phyloP scores from a whole-genome alignment of 208 protist genomes.

The Trypanosoma mega region DNA sequence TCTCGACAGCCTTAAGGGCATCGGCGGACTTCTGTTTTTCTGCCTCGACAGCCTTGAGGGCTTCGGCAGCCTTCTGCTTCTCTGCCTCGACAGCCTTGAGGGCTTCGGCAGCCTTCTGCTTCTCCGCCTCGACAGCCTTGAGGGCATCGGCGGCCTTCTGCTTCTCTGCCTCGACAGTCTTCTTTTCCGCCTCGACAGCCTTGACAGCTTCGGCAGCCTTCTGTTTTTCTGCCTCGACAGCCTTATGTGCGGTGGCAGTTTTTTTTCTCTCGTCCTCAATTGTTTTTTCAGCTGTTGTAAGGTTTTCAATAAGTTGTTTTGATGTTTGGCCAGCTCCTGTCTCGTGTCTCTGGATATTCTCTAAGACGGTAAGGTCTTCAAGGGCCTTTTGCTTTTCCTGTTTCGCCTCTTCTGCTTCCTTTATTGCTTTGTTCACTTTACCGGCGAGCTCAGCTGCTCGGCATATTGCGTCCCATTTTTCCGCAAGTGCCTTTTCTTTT shows the following conservation, averaged over 20 bases:
- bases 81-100: neutral
- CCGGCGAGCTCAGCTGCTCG: neutral
- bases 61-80: neutral
- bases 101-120: neutral
- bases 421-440: slow-evolving; percentile 1
- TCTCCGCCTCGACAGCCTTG: slow-evolving; percentile 1
- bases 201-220: neutral
- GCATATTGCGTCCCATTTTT: slow-evolving; percentile 1
- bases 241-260: neutral
- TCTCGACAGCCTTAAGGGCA: slow-evolving; percentile 7
- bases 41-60: slow-evolving; percentile 2
- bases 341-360: neutral
- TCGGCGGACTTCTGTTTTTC: slow-evolving; percentile 1
- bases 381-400: neutral
- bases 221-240: slow-evolving; percentile 3
- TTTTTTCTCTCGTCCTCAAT: slow-evolving; percentile 2
- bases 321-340: neutral
- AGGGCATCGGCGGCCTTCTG: neutral
- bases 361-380: neutral
- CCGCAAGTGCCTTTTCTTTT: neutral
- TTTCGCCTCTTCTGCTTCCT: neutral
- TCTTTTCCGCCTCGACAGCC: neutral
- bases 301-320: too few species aligned
- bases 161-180: neutral
- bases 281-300: neutral